Evolutionary conservation across 257 asterid genomes (phyloP).

Genomic region (Primulina eburnea): DNA sequence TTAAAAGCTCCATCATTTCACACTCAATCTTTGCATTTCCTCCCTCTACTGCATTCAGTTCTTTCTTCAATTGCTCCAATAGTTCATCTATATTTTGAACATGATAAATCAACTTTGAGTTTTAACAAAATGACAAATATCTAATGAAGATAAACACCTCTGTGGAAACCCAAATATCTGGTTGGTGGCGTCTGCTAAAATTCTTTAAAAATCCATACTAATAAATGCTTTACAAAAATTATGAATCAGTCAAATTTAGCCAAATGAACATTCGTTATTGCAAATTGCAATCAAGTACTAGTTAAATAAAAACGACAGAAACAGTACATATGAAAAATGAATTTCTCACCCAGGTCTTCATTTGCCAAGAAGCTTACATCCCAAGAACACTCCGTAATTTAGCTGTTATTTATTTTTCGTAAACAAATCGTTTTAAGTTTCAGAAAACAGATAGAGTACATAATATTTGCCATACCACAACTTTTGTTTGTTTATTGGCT

Average conservation of each 20-base stretch:
- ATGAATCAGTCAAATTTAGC: not conserved
- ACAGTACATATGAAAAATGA: not conserved
- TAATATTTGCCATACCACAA: too few relatives aligned
- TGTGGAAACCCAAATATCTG: not conserved
- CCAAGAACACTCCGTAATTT: slow-evolving; percentile 31
- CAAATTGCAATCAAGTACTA: not conserved
- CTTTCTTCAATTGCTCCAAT: slow-evolving; percentile 48
- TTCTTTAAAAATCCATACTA: not conserved
- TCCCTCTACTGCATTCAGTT: slow-evolving; percentile 50
- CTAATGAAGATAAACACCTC: not conserved
- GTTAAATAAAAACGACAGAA: not conserved
- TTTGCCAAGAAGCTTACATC: slow-evolving; percentile 37
- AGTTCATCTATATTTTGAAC: slow-evolving; percentile 46
- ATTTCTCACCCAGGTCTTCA: slow-evolving; percentile 50
- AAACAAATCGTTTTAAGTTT: too few relatives aligned
- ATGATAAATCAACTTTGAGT: not conserved
- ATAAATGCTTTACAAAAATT: too few relatives aligned
- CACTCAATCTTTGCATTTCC: slow-evolving; percentile 42
- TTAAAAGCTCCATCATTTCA: slow-evolving; percentile 55
- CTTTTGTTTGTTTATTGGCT: too few relatives aligned
- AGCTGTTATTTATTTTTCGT: too few relatives aligned
- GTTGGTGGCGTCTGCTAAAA: not conserved
- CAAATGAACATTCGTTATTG: not conserved
- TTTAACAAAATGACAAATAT: slow-evolving; percentile 11
- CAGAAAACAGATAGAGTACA: too few relatives aligned